phyloP scores from a whole-genome alignment of 495 filamentous ascomycete species.

The Cercophora samala region DNA sequence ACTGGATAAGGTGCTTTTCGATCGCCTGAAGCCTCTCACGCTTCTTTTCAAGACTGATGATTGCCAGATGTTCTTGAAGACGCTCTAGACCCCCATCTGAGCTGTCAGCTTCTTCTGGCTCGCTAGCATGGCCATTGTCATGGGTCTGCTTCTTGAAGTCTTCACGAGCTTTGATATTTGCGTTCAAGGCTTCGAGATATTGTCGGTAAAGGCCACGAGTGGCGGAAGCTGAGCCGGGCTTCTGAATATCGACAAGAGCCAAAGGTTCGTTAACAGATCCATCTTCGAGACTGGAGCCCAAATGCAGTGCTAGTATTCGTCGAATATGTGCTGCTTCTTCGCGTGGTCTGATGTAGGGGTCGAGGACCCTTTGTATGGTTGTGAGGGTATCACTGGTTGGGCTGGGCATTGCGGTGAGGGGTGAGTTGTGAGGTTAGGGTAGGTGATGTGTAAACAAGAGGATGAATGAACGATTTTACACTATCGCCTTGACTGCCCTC shows the following conservation, averaged over 20 bases:
- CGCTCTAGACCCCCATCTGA: constrained; percentile 21
- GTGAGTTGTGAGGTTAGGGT: background rate
- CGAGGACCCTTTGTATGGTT: constrained; percentile 30
- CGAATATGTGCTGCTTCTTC: constrained; percentile 44
- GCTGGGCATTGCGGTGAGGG: constrained; percentile 1
- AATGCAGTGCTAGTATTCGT: constrained; percentile 40
- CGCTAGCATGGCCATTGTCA: constrained; percentile 14
- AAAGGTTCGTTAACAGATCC: constrained; percentile 34
- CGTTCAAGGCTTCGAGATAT: constrained; percentile 58
- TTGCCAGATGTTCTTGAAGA: constrained; percentile 50
- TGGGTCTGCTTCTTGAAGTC: constrained; percentile 41
- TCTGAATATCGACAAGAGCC: constrained; percentile 36
- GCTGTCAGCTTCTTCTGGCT: constrained; percentile 13
- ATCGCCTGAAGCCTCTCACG: constrained; percentile 50
- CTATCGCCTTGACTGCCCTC: background rate
- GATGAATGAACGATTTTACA: too few relatives aligned
- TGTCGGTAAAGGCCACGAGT: constrained; percentile 41
- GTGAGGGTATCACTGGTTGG: constrained; percentile 20
- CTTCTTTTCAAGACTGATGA: constrained; percentile 51
- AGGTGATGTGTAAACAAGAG: background rate
- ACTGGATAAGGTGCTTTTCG: constrained; percentile 41
- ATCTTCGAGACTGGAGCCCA: constrained; percentile 34
- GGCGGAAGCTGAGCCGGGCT: constrained; percentile 21
- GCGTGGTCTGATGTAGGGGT: constrained; percentile 41
- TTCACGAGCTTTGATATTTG: constrained; percentile 53